Base-by-base conservation (phyloP, 2,329 filamentous ascomycete genomes). In the Sphaerostilbella broomeana region DNA sequence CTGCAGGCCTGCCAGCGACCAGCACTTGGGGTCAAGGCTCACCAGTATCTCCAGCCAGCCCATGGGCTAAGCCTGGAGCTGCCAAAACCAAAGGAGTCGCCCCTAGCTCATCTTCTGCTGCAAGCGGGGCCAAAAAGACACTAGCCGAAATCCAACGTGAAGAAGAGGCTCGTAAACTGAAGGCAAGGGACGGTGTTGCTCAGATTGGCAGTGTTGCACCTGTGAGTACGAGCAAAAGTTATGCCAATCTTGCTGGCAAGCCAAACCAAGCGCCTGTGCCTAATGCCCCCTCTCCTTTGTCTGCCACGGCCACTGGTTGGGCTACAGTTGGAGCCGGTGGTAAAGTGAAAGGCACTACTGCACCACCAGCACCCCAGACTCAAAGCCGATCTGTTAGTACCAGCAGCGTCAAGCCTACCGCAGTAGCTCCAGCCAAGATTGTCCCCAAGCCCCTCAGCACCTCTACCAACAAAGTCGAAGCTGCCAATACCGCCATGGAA, bases 71-170 rank as follows among this genome's bases (percentile, higher is more conserved):
- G 61, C 77, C 81, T 3, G 62, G 67, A 1, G 62, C 68, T 3
- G 53, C 57, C 29, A 78, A 76, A 57, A 53, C 58, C 29, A 78
- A 76, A 57, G 56, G 49, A 16, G 42, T 52, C 17, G 42, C 51
- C 5, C 46, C 53, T 19, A 51, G 48, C 5, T 44, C 54, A 1
- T 51, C 55, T 3, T 33, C 51, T 10, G 38, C 42, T 11, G 37
- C 59, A 2, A 35, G 54, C 8, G 47, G 64, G 53, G 59, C 67
- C 65, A 92, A 94, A 70, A 95, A 95, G 75, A 95, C 88, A 0
- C 71, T 97, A 30, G 86, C 88, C 17, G 90, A 97, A 51, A 97
- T 98, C 43, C 92, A 97, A 60, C 89, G 89, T 47, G 92, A 98
- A 64, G 92, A 98, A 57, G 92, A 97, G 58, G 48, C 52, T 16